Evolutionary conservation across 345 rosid genomes (phyloP).

Genomic region (Schrenkiella parvula): DNA sequence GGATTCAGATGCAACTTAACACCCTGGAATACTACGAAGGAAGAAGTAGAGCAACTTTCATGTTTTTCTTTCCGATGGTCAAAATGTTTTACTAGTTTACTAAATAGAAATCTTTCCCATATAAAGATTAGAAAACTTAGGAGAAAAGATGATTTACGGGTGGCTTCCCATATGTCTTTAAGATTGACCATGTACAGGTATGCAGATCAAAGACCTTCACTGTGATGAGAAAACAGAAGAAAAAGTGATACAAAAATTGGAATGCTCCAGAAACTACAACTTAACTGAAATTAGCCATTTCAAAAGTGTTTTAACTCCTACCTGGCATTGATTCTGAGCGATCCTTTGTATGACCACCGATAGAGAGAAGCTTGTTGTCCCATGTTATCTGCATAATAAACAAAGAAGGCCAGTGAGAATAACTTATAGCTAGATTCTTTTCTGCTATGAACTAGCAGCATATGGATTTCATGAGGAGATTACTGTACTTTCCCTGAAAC

Average conservation of each 20-base stretch:
- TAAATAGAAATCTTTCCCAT: not conserved
- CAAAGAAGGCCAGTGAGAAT: conserved; percentile 19
- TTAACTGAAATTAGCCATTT: not conserved
- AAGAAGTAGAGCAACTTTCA: not conserved
- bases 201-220: conserved; percentile 79
- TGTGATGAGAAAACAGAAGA: conserved; percentile 39
- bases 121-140: not conserved
- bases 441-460: conserved; percentile 15
- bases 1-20: not conserved
- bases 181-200: conserved; percentile 65
- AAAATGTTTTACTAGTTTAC: not conserved
- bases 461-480: conserved; percentile 11
- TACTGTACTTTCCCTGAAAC: not conserved
- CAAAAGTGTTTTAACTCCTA: conserved; percentile 20
- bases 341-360: conserved; percentile 88
- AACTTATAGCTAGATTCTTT: conserved; percentile 9
- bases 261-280: not conserved
- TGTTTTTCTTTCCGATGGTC: not conserved
- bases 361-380: conserved; percentile 77
- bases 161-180: conserved; percentile 82
- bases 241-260: not conserved
- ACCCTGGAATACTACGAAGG: not conserved
- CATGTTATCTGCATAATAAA: conserved; percentile 62
- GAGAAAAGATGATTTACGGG: conserved; percentile 58
- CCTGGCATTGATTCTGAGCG: conserved; percentile 78